Base-by-base conservation (phyloP, 129 eudicot genomes). In the Gnaphalium uliginosum region DNA sequence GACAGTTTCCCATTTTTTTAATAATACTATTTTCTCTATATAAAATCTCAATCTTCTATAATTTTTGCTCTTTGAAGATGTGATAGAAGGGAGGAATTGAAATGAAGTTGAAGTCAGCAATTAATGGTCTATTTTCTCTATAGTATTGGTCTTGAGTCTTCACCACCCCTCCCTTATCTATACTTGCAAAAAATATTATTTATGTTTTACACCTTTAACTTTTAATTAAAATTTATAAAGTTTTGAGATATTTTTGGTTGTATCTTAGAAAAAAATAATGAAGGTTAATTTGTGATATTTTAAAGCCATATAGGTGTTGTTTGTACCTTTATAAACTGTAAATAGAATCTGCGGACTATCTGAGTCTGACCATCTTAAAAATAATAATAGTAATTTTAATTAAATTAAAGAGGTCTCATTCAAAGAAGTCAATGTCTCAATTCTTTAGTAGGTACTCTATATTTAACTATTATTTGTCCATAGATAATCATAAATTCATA, bases 1-100 rank as follows among this genome's bases (percentile, higher is more conserved):
- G 98, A 65, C 98, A 94, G 74, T 94, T 94, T 26, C 98, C 98
- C 98, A 93, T 92, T 66, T 23, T 56, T 4, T 71, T 27, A 1
- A 4, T 60, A 4, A 24, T 33, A 76, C 25, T 65, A 32, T 64
- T 50, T 76, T 74, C 61, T 48, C 72, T 76, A 37, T 68, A 13
- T 66, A 23, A 10, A 26, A 50, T 46, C 13, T 21, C 8, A 62
- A 62, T 62, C 21, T 63, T 62, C n/a, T 26, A 17, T 13, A 59
- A 41, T 48, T 46, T 0, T 69, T 8, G 80, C 53, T 68, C 66
- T 30, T 54, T 57, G 78, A 61, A 24, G 82, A 58, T 22, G 33
- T 73, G 64, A 48, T 66, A 56, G 19, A 46, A 46, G 78, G 21
- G 68, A 10, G 69, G 73, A 66, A 68, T 58, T 72, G 57, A 59